Base-by-base conservation (phyloP, 1,139 yeast genomes). In the Taiozyma sp. region DNA sequence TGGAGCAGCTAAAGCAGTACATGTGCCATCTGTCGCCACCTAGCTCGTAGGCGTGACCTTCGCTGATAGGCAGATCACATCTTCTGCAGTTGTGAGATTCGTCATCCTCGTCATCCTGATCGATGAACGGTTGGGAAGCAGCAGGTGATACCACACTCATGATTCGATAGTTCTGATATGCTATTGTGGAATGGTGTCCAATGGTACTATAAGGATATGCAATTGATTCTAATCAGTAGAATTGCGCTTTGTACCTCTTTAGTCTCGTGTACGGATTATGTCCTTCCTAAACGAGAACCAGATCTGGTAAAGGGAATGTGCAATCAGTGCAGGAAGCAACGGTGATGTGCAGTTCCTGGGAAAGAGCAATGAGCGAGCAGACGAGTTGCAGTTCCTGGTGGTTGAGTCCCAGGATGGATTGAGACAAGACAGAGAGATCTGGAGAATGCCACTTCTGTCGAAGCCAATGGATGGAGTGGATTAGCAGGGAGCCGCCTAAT, bases 21-120 rank as follows among this genome's bases (percentile, higher is more conserved):
- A 90, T 88, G 67, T 93, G 99, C 99, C 99, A 93, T 59, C 96
- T 81, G 66, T 90, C 93, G 48, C 88, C 96, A 28, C 97, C 96
- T 51, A 86, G 68, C 63, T 87, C 93, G 62, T 86, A 87, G 7
- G 93, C 93, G 60, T 87, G 93, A 24, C 92, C 93, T 57, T 84
- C 89, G 22, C 75, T 73, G 46, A 87, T 85, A 39, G 81, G 65
- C 42, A 62, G 45, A 10, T 55, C 49, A 43, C 65, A 62, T 46
- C 61, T 57, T 51, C 64, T 54, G 58, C 65, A 62, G 12, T 43
- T 44, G 39, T 60, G 64, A 0, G 60, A 47, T 27, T 56, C 62
- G 1, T 54, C 59, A 6, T 54, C 60, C 19, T 53, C 56, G 12
- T 53, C 53, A 19, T 51, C 54, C 1, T 49, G 49, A 22, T 19